Conservation (phyloP, 371 early-diverging fungal genomes). For the Apophysomyces trapeziformis region DNA sequence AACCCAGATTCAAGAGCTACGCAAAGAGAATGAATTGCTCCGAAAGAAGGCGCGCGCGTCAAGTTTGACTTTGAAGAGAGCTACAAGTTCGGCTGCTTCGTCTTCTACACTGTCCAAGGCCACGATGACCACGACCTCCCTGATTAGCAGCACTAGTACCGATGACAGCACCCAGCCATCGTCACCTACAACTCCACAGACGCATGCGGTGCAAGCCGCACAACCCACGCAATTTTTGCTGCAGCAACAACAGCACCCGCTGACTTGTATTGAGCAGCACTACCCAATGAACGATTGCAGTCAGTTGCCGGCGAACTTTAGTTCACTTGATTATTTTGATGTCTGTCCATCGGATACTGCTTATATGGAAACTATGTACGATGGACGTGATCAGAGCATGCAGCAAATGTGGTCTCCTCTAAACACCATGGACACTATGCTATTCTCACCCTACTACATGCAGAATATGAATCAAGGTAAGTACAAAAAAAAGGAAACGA, state of each 20-base stretch:
- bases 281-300: not conserved
- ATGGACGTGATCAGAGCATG: conserved; percentile 13
- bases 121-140: not conserved
- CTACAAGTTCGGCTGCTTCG: conserved; percentile 6
- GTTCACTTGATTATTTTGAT: conserved; percentile 7
- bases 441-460: conserved; percentile 17
- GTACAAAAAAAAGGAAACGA: not conserved
- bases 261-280: not conserved
- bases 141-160: conserved; percentile 8
- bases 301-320: conserved; percentile 1
- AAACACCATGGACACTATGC: conserved; percentile 10
- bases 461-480: conserved; percentile 13
- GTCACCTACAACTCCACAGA: not conserved
- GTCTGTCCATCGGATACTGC: not conserved
- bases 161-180: conserved; percentile 8
- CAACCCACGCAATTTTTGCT: not conserved
- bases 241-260: conserved; percentile 2
- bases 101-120: conserved; percentile 11
- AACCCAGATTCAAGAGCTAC: conserved; percentile 30
- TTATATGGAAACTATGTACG: conserved; percentile 10
- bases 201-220: not conserved
- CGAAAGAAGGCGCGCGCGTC: conserved; percentile 29
- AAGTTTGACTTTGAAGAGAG: not conserved
- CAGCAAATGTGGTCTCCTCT: conserved; percentile 1
- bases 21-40: conserved; percentile 37